Evolutionary conservation across 768 basidiomycete species (phyloP).

Genomic region (Lyophyllum shimeji): DNA sequence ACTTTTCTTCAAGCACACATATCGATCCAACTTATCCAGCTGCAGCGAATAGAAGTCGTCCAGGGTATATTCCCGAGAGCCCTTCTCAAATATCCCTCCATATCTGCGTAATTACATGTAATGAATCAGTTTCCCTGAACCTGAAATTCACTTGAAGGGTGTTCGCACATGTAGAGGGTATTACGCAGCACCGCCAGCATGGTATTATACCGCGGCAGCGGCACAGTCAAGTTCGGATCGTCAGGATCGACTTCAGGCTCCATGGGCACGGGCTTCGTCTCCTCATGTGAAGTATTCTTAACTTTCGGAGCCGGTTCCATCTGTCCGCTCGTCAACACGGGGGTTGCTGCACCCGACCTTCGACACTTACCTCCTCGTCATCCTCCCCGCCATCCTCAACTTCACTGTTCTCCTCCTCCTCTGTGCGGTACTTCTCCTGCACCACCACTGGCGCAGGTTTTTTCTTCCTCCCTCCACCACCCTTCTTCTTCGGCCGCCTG

Average conservation of each 20-base stretch:
- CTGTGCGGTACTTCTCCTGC: conserved; percentile 13
- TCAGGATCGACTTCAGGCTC: conserved; percentile 48
- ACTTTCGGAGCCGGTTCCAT: too few species aligned
- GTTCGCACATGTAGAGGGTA: conserved; percentile 84
- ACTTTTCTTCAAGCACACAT: conserved; percentile 68
- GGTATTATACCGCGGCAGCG: conserved; percentile 78
- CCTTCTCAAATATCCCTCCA: conserved; percentile 85
- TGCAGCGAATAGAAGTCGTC: conserved; percentile 84
- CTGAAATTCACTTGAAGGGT: conserved; percentile 10
- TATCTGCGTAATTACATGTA: conserved; percentile 65
- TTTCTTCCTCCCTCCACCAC: conserved; percentile 42
- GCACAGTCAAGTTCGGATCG: conserved; percentile 64
- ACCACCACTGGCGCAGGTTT: conserved; percentile 12
- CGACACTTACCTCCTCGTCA: neutral
- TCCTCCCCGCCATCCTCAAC: conserved; percentile 4
- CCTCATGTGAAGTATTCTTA: too few species aligned
- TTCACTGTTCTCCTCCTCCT: conserved; percentile 22
- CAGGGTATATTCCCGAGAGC: conserved; percentile 81
- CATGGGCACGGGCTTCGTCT: neutral
- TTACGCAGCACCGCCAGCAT: conserved; percentile 86
- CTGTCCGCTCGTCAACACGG: too few species aligned
- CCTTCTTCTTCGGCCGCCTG: conserved; percentile 65
- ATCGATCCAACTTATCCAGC: conserved; percentile 84
- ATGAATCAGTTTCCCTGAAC: too few species aligned
- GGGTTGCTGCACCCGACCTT: too few species aligned